Conservation (phyloP, 768 basidiomycete species). For the Favolaschia claudopus region DNA sequence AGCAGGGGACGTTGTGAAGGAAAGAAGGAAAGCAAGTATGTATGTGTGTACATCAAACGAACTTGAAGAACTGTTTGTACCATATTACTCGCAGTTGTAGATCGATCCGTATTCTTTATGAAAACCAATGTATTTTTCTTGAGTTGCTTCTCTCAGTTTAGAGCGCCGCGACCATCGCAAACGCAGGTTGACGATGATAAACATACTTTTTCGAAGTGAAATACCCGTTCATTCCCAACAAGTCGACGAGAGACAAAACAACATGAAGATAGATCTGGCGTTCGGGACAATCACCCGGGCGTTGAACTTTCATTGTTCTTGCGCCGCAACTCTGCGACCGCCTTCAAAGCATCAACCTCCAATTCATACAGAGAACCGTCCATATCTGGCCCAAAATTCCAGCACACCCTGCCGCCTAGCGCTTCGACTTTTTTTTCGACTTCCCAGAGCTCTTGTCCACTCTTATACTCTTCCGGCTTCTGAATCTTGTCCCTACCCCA, state of each 20-base stretch:
- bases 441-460: neutral
- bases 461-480: neutral
- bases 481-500: constrained; percentile 4
- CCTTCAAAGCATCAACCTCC: neutral
- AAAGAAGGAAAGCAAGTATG: neutral
- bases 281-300: too few species aligned
- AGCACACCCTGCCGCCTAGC: neutral
- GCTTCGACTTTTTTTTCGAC: constrained; percentile 1
- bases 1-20: neutral
- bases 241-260: too few species aligned
- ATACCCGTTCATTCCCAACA: too few species aligned
- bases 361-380: neutral
- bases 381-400: constrained; percentile 1
- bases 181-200: too few species aligned
- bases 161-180: too few species aligned
- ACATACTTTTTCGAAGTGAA: too few species aligned
- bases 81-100: too few species aligned
- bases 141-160: too few species aligned
- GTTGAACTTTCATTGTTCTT: neutral
- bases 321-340: neutral
- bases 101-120: too few species aligned
- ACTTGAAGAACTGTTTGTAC: too few species aligned
- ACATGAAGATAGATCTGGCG: too few species aligned
- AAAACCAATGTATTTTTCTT: too few species aligned
- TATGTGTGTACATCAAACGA: neutral